Evolutionary conservation across 2,329 filamentous ascomycete genomes (phyloP), one percentile per base, ranked within the genome.

Genomic region (Stachybotrys echinatus): DNA sequence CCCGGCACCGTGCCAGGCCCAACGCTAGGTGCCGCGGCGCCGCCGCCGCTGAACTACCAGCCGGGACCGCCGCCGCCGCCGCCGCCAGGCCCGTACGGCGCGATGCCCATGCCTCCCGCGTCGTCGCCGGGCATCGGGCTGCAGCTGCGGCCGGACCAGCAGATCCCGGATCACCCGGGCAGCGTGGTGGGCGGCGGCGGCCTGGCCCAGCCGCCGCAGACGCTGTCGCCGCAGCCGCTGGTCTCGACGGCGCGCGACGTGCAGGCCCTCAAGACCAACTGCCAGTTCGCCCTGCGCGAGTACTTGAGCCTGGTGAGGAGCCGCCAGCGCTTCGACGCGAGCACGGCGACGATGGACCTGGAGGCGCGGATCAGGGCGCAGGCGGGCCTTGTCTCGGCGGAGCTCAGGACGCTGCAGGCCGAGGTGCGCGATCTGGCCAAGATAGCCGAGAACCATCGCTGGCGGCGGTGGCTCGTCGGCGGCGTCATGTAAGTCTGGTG

Each of bases 401-500:
- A 80, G 47, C 56, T 83, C 52, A 68, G 65, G 39, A 61, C 58
- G 1, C 58, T 82, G 54, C 66, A 75, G 19, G 63, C 65, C 20
- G 69, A 76, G 52, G 69, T 81, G 3, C 63, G 69, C 5, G 63
- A 63, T 3, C 56, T 79, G 42, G 67, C 69, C 31, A 74, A 69
- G 55, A 63, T 61, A 12, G 74, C 72, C 1, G 75, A 81, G 61
- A 65, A 66, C 31, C 70, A 74, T 42, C 70, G 79, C 34, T 81
- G 77, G 76, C 69, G 77, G 44, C 70, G 70, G 53, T 79, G 76
- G 72, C 56, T 80, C 14, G 58, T 81, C 2, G 77, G 79, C 4
- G 76, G 75, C 1, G 58, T 75, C 17, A 61, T 80, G 77, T 81
- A 57, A 72, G 76, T 67, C 19, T 18, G 19, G 10, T 27, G 12